Evolutionary conservation across 495 filamentous ascomycete genomes (phyloP), one percentile per base, ranked within the genome.

Genomic region (Bryoglossum gracile): DNA sequence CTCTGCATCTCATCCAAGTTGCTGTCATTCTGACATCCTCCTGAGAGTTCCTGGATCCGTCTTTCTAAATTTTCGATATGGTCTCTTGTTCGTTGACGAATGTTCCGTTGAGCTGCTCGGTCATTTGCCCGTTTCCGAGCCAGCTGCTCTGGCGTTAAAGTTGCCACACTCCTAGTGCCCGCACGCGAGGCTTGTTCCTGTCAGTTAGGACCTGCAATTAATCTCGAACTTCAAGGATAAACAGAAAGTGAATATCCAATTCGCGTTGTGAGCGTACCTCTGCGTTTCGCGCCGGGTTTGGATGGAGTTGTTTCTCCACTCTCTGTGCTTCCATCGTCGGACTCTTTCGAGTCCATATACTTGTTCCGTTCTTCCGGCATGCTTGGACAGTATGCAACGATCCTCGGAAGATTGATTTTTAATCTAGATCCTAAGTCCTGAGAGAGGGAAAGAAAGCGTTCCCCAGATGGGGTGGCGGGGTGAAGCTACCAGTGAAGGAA

Each of bases 61-160:
- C 72, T 71, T 65, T 94, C 85, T 17, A 95, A 70, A 17, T 66
- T 70, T 44, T 89, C 86, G 52, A 94, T 92, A 57, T 89, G 83
- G 46, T 79, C 72, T 57, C 88, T 90, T 9, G 84, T 94, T 48
- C 89, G 74, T 56, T 87, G 82, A 13, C 89, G 75, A 49, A 94
- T 95, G 14, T 86, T 86, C 41, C 86, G 78, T 63, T 95, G 89
- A 14, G 89, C 89, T 65, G 90, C 86, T 33, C 89, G 78, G 61
- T 95, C 89, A 64, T 94, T 94, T 59, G 86, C 87, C 46, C 89
- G 76, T 65, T 95, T 95, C 59, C 83, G 78, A 5, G 76, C 81
- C 39, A 86, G 69, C 60, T 88, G 83, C 19, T 80, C 74, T n/a
- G 79, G 77, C 10, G 81, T 84, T 51, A 88, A 75, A 48, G 78